Percentiles rank a stretch among this genome's conserved stretches.
These are phyloP conservation scores for Floccularia luteovirens DNA, from an alignment of 768 basidiomycete species.

Conservation along the genomic window DNA sequence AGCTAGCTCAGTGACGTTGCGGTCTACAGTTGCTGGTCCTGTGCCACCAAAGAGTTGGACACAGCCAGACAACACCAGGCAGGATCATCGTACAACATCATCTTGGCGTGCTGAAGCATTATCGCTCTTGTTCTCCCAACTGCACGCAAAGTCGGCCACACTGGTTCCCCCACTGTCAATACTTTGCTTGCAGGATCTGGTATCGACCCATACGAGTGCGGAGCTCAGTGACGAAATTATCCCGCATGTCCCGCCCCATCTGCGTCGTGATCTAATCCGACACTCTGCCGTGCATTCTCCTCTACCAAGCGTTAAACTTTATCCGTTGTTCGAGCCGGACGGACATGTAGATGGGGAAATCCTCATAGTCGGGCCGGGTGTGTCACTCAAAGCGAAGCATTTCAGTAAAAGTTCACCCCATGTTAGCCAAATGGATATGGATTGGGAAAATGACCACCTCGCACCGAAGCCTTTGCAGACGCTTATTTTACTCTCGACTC, in stretches of 20 bases:
- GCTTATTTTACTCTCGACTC: constrained; percentile 42
- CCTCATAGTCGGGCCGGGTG: constrained; percentile 51
- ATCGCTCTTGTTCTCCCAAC: constrained; percentile 36
- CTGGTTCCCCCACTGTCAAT: constrained; percentile 42
- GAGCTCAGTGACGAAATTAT: constrained; percentile 40
- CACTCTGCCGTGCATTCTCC: constrained; percentile 53
- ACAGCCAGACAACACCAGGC: constrained; percentile 17
- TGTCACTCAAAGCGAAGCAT: constrained; percentile 20
- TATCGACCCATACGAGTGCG: constrained; percentile 24
- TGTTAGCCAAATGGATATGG: background rate
- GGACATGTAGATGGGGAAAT: constrained; percentile 59
- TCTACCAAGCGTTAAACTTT: constrained; percentile 39
- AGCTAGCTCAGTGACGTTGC: constrained; percentile 8
- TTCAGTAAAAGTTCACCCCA: background rate
- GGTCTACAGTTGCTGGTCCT: constrained; percentile 35
- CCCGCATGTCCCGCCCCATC: constrained; percentile 48
- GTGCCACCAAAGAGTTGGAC: constrained; percentile 55
- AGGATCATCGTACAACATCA: constrained; percentile 19
- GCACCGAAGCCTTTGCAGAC: constrained; percentile 29
- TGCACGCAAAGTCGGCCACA: constrained; percentile 8
- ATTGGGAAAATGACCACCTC: constrained; percentile 41
- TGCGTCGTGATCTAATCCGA: constrained; percentile 51
- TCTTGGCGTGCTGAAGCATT: constrained; percentile 53
- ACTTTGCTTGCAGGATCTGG: constrained; percentile 48
- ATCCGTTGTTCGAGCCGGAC: constrained; percentile 38